These are phyloP conservation scores for Yarrowia osloensis DNA, from an alignment of 805 yeast species.

Conservation along the genomic window DNA sequence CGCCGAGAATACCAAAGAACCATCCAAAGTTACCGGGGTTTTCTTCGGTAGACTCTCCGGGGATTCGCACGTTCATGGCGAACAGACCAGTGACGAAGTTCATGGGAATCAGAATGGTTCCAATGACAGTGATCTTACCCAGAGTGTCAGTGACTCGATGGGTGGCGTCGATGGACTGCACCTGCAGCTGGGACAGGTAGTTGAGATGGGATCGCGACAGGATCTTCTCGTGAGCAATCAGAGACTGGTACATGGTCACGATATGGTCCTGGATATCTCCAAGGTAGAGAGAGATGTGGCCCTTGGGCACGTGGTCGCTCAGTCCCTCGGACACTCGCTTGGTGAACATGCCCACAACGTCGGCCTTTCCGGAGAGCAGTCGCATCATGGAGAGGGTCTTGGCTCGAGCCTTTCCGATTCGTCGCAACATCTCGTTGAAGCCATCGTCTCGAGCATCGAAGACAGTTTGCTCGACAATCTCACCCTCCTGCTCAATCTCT, in stretches of 20 bases:
- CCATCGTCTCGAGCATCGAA: constrained; percentile 76
- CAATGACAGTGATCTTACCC: constrained; percentile 84
- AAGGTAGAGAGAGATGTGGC: constrained; percentile 85
- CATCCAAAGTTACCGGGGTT: constrained; percentile 49
- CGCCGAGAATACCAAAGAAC: constrained; percentile 69
- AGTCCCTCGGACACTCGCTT: constrained; percentile 84
- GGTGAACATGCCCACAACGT: constrained; percentile 93
- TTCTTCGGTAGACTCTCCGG: constrained; percentile 54
- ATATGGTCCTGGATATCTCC: constrained; percentile 98
- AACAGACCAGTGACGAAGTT: constrained; percentile 88
- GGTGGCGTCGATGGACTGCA: constrained; percentile 84
- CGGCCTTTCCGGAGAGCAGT: constrained; percentile 88
- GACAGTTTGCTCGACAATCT: constrained; percentile 75
- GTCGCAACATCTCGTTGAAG: constrained; percentile 69
- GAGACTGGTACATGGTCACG: constrained; percentile 90
- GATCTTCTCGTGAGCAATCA: constrained; percentile 87
- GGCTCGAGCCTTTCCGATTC: constrained; percentile 86
- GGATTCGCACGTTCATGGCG: constrained; percentile 93
- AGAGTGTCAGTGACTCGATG: constrained; percentile 83
- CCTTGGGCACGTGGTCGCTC: constrained; percentile 60
- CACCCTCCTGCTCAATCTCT: constrained; percentile 62
- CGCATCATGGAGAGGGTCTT: constrained; percentile 92
- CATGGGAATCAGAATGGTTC: constrained; percentile 87
- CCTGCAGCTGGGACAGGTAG: constrained; percentile 91
- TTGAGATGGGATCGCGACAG: constrained; percentile 89